Evolutionary conservation across 176 grass and related monocot genomes (phyloP).

Genomic region (Cocos nucifera): DNA sequence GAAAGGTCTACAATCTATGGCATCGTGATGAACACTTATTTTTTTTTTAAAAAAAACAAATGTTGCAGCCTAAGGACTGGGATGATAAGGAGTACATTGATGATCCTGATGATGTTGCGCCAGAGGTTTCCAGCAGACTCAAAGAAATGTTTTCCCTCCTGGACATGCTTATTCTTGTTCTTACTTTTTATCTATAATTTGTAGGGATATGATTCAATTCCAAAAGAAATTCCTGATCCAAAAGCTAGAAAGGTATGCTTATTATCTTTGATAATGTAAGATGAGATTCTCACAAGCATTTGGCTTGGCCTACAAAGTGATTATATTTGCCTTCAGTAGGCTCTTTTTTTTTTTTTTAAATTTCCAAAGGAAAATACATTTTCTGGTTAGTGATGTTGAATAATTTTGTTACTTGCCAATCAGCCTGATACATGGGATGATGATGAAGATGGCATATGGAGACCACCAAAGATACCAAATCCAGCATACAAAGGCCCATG

Average conservation of each 20-base stretch:
- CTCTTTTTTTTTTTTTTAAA: too few species aligned
- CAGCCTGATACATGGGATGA: constrained; percentile 94
- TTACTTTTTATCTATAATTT: constrained; percentile 21
- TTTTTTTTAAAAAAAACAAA: too few species aligned
- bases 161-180: neutral
- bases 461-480: constrained; percentile 77
- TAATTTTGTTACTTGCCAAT: constrained; percentile 10
- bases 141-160: neutral
- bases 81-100: constrained; percentile 98
- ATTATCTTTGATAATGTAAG: too few species aligned
- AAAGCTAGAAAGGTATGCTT: constrained; percentile 26
- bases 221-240: constrained; percentile 75
- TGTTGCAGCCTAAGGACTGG: constrained; percentile 81
- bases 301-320: too few species aligned
- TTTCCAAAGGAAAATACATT: too few species aligned
- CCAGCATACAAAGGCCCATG: constrained; percentile 86
- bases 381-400: too few species aligned
- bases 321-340: too few species aligned
- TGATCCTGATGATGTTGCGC: constrained; percentile 81
- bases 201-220: constrained; percentile 95
- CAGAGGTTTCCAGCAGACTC: constrained; percentile 48
- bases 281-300: too few species aligned
- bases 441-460: constrained; percentile 94
- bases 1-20: too few species aligned
- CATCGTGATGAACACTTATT: too few species aligned